Conservation (phyloP, 331 rosid genomes). For the Phaseolus coccineus region DNA sequence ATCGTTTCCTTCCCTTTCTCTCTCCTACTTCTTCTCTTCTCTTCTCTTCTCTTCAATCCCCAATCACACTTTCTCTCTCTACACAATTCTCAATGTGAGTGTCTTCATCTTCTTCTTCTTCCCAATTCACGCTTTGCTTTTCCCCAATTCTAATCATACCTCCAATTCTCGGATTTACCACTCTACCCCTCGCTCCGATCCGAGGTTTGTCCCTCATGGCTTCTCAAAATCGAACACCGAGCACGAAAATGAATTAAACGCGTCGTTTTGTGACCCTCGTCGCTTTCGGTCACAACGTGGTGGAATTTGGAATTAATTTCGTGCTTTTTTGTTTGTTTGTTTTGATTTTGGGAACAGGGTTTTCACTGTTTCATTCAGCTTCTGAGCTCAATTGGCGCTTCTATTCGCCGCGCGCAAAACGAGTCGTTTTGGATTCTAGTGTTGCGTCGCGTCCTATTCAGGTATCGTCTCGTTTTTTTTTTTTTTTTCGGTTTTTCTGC, state of each 20-base stretch:
- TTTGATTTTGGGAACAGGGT: constrained; percentile 46
- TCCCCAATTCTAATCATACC: background rate
- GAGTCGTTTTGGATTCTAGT: constrained; percentile 36
- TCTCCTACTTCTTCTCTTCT: constrained; percentile 58
- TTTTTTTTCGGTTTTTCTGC: background rate
- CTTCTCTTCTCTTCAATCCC: constrained; percentile 52
- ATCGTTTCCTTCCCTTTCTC: constrained; percentile 29
- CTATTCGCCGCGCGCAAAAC: constrained; percentile 45
- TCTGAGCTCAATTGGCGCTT: constrained; percentile 46
- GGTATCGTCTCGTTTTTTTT: constrained; percentile 49
- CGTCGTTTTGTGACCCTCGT: background rate
- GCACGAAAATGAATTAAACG: background rate
- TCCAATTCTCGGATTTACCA: background rate
- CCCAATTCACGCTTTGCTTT: background rate
- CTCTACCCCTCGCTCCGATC: background rate
- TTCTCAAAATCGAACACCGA: no score
- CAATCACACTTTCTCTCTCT: constrained; percentile 45
- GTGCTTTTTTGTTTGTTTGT: background rate
- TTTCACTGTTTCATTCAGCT: constrained; percentile 46
- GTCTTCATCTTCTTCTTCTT: background rate
- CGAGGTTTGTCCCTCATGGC: constrained; percentile 40
- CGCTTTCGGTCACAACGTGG: constrained; percentile 1
- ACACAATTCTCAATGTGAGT: no score
- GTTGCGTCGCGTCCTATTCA: constrained; percentile 42
- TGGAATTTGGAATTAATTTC: background rate